phyloP scores from a whole-genome alignment of 1,139 yeast species.

The Casaregolazyma suthepensis region DNA sequence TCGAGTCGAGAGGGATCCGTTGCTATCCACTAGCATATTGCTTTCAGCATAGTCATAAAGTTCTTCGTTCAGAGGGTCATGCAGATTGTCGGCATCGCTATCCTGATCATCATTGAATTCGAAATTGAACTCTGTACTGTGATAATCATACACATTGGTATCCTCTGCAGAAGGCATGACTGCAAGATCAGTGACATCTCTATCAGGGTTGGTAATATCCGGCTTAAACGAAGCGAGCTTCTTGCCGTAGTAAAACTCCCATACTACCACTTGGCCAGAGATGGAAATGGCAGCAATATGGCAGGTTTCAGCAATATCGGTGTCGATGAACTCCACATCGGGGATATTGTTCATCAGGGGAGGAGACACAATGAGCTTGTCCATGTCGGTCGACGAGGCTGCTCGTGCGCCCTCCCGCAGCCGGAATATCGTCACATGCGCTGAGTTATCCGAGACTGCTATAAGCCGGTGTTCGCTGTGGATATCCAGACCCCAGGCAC shows the following conservation, averaged over 20 bases:
- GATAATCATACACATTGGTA: background rate
- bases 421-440: slow-evolving; percentile 39
- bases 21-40: background rate
- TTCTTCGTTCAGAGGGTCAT: slow-evolving; percentile 1
- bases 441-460: slow-evolving; percentile 55
- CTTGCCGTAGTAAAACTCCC: slow-evolving; percentile 23
- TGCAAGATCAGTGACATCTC: background rate
- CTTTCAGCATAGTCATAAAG: background rate
- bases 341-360: slow-evolving; percentile 56
- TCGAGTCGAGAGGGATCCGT: background rate
- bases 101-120: slow-evolving; percentile 3
- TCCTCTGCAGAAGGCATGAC: background rate
- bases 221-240: slow-evolving; percentile 6
- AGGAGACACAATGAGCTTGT: slow-evolving; percentile 29
- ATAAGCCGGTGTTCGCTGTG: slow-evolving; percentile 37
- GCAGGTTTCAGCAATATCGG: slow-evolving; percentile 18
- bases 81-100: background rate
- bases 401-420: background rate
- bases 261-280: slow-evolving; percentile 24
- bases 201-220: background rate
- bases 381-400: background rate
- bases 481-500: slow-evolving; percentile 63
- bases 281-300: slow-evolving; percentile 25
- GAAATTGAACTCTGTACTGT: background rate
- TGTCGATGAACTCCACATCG: slow-evolving; percentile 41